These are phyloP conservation scores for Dorcoceras hygrometricum DNA, from an alignment of 257 asterid genomes.

Conservation along the genomic window DNA sequence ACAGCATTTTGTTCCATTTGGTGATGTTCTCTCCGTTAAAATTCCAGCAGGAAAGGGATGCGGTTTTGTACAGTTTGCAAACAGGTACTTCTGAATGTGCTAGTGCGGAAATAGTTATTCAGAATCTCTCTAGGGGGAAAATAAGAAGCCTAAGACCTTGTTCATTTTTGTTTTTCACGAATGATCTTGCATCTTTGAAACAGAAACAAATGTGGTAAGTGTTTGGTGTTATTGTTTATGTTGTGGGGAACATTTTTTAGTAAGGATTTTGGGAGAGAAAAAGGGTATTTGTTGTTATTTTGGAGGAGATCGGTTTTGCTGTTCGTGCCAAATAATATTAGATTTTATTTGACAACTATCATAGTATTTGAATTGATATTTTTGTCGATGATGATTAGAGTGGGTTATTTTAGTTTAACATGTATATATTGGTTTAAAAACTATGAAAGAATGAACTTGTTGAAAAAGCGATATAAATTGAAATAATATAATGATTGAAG, in stretches of 20 bases:
- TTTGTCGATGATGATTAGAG: not conserved
- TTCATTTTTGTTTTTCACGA: not conserved
- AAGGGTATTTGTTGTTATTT: not conserved
- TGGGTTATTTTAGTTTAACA: not conserved
- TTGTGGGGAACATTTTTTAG: not conserved
- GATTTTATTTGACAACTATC: not conserved
- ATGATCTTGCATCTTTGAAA: not conserved
- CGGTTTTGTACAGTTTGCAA: conserved; percentile 83
- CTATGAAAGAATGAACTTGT: too few relatives aligned
- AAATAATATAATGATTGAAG: not conserved
- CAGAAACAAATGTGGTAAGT: not conserved
- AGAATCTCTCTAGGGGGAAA: not conserved
- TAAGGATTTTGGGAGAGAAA: not conserved
- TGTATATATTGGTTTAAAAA: not conserved
- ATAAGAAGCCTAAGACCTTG: not conserved
- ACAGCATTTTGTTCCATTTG: conserved; percentile 69
- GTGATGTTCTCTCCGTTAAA: conserved; percentile 85
- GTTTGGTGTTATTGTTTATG: not conserved
- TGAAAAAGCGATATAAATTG: not conserved
- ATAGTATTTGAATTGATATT: not conserved
- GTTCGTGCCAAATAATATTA: not conserved
- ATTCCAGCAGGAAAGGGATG: conserved; percentile 96
- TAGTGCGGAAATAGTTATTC: not conserved
- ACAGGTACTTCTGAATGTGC: conserved; percentile 35
- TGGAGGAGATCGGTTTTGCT: not conserved